Base-by-base conservation (phyloP, 1,139 yeast genomes). In the Debaryomyces robertsiae region DNA sequence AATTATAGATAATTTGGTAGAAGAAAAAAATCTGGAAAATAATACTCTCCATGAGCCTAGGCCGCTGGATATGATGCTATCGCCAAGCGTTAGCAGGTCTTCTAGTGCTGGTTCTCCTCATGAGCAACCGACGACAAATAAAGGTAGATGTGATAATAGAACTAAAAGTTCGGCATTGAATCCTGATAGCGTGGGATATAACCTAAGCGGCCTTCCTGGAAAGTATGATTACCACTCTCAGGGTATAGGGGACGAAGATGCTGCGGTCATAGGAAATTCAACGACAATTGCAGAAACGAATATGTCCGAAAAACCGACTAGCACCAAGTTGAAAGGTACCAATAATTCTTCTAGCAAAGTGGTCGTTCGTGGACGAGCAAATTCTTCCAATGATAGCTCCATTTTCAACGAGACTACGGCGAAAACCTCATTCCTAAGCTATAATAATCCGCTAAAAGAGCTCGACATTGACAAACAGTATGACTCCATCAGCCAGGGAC, bases 401-500 rank as follows among this genome's bases (percentile, higher is more conserved):
- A 22, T 23, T 11, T 9, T 32, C 13, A 33, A 32, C 5, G 36
- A 36, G 10, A 36, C 40, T 10, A 42, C 45, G 11, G 40, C 36
- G 6, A 38, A 32, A 32, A 42, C 45, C n/a, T 31, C 45, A 4
- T 32, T 42, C 15, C 16, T 13, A 9, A 35, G 36, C 10, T 30
- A 40, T 24, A 22, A 25, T n/a, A 27, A 24, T 7, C 9, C 27
- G 17, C 11, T 24, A 9, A 18, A 27, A 22, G 31, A 16, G 17
- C 11, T 7, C 19, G 30, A 37, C 15, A 23, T 14, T 10, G n/a
- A 27, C 16, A 30, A 40, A 13, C 33, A 39, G 2, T 31, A 36
- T 22, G 27, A 19, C 14, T 30, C 37, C 16, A 32, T 43, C 6
- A 19, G 22, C n/a, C 46, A 53, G 27, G 40, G 49, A 1, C 38